Base-by-base conservation (phyloP, 306 rosid species). In the Delonix regia region DNA sequence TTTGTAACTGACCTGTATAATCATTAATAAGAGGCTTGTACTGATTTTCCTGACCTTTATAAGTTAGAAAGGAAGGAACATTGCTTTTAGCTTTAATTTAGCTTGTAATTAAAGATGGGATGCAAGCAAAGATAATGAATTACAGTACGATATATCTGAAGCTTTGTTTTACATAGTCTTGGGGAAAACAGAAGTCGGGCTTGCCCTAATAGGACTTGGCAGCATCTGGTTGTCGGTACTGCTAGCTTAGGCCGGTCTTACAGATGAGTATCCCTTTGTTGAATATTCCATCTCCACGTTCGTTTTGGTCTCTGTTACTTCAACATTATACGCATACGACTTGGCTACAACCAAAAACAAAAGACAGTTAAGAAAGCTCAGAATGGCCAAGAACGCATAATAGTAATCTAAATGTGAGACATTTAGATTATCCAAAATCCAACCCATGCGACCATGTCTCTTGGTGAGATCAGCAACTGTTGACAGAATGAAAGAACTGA, bases 401-500 rank as follows among this genome's bases (percentile, higher is more conserved):
- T 85, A 89, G 52, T 91, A 80, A 68, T 90, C 94, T 36, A 92
- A 74, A 82, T 39, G 97, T 9, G 96, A 92, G 22, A 77, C 68
- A 22, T 93, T 93, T 4, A 91, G 69, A 78, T 93, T 92, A 62
- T 90, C 84, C 91, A 87, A 75, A 85, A 94, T 30, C 97, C 98
- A 94, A 77, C 97, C 93, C 45, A 34, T 24, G 55, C 78, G 83
- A 18, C 87, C 89, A 30, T 85, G 11, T 74, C 87, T 82, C 78
- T 83, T 21, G 42, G 97, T 86, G 42, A 77, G 27, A 57, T 87
- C 67, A 2, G 97, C 80, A 48, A 92, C 93, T 33, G 90, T 86
- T 1, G 88, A 39, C 10, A 94, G 81, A 65, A 94, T 24, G 65
- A 90, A 87, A 56, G 86, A 89, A 65, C 94, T 85, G 2, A 92